These are phyloP conservation scores for Hsuehochloa calcarea DNA, from an alignment of 176 grass and related monocot genomes.

Conservation along the genomic window DNA sequence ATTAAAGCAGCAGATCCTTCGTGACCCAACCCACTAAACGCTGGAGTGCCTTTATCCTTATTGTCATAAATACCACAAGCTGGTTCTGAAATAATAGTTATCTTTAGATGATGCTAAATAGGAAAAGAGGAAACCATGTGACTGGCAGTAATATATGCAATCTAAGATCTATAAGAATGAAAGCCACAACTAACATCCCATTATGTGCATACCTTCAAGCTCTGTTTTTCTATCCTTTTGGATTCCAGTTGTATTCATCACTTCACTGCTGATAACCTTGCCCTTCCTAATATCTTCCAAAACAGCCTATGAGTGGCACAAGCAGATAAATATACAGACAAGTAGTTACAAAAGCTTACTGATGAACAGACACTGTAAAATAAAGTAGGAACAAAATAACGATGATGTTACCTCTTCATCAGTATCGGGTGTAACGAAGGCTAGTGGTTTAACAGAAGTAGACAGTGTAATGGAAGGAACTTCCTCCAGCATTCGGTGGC, in stretches of 20 bases:
- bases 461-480: conserved; percentile 71
- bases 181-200: neutral
- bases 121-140: neutral
- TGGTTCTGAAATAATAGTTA: conserved; percentile 41
- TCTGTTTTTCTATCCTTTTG: conserved; percentile 41
- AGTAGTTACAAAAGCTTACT: neutral
- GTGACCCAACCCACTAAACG: conserved; percentile 26
- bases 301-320: conserved; percentile 46
- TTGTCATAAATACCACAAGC: conserved; percentile 22
- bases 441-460: conserved; percentile 58
- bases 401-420: conserved; percentile 69
- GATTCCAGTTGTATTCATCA: conserved; percentile 21
- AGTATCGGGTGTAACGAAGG: conserved; percentile 66
- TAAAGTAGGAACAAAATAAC: neutral
- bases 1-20: conserved; percentile 35
- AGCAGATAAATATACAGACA: conserved; percentile 18
- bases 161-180: neutral
- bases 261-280: conserved; percentile 60
- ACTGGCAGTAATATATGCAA: neutral
- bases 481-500: conserved; percentile 48
- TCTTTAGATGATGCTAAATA: conserved; percentile 25
- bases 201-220: conserved; percentile 37
- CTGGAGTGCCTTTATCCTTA: conserved; percentile 34
- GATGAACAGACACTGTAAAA: neutral
- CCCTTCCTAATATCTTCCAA: conserved; percentile 86